Conservation (phyloP, 129 eudicot genomes). For the Logfia minima region DNA sequence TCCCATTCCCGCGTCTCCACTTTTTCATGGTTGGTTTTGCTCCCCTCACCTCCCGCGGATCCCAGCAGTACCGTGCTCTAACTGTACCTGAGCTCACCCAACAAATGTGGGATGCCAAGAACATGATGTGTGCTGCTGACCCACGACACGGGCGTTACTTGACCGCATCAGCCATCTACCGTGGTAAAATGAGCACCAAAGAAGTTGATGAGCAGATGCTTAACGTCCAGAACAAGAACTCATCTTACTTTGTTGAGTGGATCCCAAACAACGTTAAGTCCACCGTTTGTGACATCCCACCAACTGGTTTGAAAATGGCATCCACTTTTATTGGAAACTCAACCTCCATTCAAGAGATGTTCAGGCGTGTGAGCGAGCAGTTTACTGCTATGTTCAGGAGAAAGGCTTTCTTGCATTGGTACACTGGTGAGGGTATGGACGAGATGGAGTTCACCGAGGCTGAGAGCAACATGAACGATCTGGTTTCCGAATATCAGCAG, state of each 20-base stretch:
- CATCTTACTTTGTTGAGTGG: slow-evolving; percentile 69
- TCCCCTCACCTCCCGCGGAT: slow-evolving; percentile 65
- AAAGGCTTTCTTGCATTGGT: slow-evolving; percentile 76
- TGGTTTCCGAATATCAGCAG: slow-evolving; percentile 65
- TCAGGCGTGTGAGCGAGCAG: slow-evolving; percentile 69
- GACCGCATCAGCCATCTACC: slow-evolving; percentile 73
- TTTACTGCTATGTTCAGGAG: slow-evolving; percentile 71
- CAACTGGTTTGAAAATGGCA: slow-evolving; percentile 63
- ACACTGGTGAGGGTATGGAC: slow-evolving; percentile 70
- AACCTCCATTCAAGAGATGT: slow-evolving; percentile 72
- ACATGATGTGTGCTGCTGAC: slow-evolving; percentile 88
- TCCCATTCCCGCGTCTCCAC: slow-evolving; percentile 71
- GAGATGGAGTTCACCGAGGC: slow-evolving; percentile 77
- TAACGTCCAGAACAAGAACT: slow-evolving; percentile 64
- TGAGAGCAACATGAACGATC: slow-evolving; percentile 65
- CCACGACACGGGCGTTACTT: slow-evolving; percentile 72
- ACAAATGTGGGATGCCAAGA: slow-evolving; percentile 82
- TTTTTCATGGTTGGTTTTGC: slow-evolving; percentile 75
- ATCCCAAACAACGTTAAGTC: slow-evolving; percentile 67
- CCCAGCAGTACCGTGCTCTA: slow-evolving; percentile 62
- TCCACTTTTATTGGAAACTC: slow-evolving; percentile 65
- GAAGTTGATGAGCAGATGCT: slow-evolving; percentile 76
- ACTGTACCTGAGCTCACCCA: slow-evolving; percentile 75
- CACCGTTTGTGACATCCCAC: slow-evolving; percentile 67
- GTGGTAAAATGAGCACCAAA: slow-evolving; percentile 80